Evolutionary conservation across 345 rosid species (phyloP), one percentile per base, ranked within the genome.

Genomic region (Excoecaria cochinchinensis): DNA sequence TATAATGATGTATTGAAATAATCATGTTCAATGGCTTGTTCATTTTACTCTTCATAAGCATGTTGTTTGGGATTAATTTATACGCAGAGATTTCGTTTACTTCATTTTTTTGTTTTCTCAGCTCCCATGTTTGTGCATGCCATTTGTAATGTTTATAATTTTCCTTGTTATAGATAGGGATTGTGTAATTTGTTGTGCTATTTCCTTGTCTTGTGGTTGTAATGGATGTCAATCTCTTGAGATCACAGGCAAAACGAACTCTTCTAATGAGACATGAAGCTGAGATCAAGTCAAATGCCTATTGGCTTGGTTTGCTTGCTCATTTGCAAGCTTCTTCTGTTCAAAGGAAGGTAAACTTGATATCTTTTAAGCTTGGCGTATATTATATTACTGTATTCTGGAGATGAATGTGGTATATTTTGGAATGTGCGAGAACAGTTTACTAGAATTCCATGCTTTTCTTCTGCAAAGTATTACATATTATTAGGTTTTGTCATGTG

Each of bases 241-340:
- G 25, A 73, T 69, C 22, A 74, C 92, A 95, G 99, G 99, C 99
- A 75, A 96, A 89, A 81, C 87, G 97, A 53, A 93, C 99, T 52
- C 92, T 96, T 72, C 85, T 96, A 53, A 93, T 96, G 99, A 90
- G 98, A 74, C 99, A 96, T 84, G 99, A 96, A 86, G 98, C 98
- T 76, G 99, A 96, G 80, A 86, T 93, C 24, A 96, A 96, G 86
- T 93, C 99, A 80, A 96, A 96, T 85, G 97, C 97, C 10, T 96
- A 96, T 80, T 96, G 99, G 99, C 98, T 96, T 73, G 97, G 97
- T 68, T 84, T 96, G 78, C 83, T 96, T 76, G 95, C 98, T 78
- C 99, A 96, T 83, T 84, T 93, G 88, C 99, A 96, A 86, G 97
- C 97, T 74, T 84, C 97, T 64, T 90, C 97, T 61, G 97, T 96